phyloP scores from a whole-genome alignment of 768 basidiomycete genomes.

The Auricularia heimuer region DNA sequence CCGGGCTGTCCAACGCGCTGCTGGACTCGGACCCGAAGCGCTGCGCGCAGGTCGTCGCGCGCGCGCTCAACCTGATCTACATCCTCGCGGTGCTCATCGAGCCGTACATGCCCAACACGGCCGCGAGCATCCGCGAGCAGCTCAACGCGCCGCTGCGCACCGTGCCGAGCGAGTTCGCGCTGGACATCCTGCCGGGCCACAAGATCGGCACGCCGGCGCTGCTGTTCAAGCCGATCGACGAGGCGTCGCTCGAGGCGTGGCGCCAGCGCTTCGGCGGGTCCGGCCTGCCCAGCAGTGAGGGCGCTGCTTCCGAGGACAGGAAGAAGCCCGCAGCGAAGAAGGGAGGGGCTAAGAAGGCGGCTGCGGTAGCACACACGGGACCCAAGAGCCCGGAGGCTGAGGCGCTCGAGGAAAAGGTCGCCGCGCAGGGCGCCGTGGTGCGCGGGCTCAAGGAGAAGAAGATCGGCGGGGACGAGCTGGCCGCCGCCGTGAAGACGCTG shows the following conservation, averaged over 20 bases:
- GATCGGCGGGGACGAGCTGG: conserved; percentile 46
- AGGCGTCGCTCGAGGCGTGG: conserved; percentile 80
- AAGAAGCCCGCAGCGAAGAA: conserved; percentile 39
- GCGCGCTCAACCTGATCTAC: conserved; percentile 90
- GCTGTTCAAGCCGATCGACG: conserved; percentile 90
- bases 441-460: conserved; percentile 55
- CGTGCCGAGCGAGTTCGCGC: conserved; percentile 60
- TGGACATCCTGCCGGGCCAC: conserved; percentile 84
- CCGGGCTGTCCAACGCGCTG: conserved; percentile 83
- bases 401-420: conserved; percentile 63
- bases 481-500: conserved; percentile 49
- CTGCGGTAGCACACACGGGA: conserved; percentile 29
- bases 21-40: conserved; percentile 72
- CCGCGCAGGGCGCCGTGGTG: conserved; percentile 66
- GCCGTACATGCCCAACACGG: conserved; percentile 94
- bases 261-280: conserved; percentile 67
- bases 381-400: conserved; percentile 67
- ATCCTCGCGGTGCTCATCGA: conserved; percentile 73
- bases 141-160: conserved; percentile 81
- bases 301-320: conserved; percentile 30
- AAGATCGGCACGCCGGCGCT: conserved; percentile 76
- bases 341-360: conserved; percentile 36
- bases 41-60: conserved; percentile 82
- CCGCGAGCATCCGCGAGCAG: conserved; percentile 69
- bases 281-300: conserved; percentile 26